These are phyloP conservation scores for Dictyostelium capitatum DNA, from an alignment of 78 protist species.

Conservation along the genomic window DNA sequence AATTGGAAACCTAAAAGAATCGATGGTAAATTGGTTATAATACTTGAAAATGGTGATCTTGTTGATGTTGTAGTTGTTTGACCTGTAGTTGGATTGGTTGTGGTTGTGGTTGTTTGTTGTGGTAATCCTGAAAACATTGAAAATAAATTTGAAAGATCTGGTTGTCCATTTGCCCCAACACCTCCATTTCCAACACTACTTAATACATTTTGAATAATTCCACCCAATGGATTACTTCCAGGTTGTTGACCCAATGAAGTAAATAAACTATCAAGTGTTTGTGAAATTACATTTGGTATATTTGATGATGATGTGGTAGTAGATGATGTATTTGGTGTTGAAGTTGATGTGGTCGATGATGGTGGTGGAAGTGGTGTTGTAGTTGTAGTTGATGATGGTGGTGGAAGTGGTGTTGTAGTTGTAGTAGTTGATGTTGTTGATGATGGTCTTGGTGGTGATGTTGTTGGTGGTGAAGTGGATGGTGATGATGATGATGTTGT, in stretches of 20 bases:
- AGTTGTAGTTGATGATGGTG: neutral
- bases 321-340: neutral
- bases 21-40: conserved; percentile 15
- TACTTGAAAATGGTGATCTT: neutral
- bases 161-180: neutral
- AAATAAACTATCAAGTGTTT: neutral
- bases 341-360: neutral
- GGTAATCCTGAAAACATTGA: neutral
- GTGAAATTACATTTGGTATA: conserved; percentile 11
- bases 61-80: neutral
- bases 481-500: neutral
- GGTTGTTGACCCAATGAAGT: conserved; percentile 22
- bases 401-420: neutral
- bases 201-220: conserved; percentile 15
- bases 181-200: neutral
- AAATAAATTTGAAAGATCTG: conserved; percentile 16
- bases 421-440: neutral
- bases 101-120: conserved; percentile 4
- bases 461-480: neutral
- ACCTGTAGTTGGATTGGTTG: neutral
- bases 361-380: neutral
- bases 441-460: neutral
- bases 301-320: neutral
- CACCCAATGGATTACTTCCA: conserved; percentile 39
- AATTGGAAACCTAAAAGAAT: neutral